Evolutionary conservation across 1,139 yeast species (phyloP).

Genomic region (Pneumocystis sp.): DNA sequence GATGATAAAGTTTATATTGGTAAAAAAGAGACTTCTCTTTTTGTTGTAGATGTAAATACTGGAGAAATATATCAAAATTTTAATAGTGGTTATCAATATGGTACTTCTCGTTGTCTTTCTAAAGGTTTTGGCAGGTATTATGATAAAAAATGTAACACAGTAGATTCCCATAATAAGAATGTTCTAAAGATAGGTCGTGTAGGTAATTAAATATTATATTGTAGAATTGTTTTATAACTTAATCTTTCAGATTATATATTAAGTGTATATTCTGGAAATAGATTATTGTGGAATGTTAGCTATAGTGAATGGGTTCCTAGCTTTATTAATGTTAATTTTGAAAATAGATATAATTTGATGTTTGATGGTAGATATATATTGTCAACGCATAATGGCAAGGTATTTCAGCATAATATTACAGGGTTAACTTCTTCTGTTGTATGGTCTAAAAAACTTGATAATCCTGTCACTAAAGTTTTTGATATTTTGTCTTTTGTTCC

Average conservation of each 20-base stretch:
- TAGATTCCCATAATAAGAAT: not conserved
- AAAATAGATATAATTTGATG: conserved; percentile 25
- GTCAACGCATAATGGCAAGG: conserved; percentile 57
- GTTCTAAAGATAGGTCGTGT: not conserved
- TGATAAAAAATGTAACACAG: conserved; percentile 12
- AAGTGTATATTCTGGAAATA: conserved; percentile 50
- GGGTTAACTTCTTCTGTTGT: conserved; percentile 34
- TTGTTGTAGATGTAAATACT: conserved; percentile 54
- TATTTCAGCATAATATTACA: conserved; percentile 22
- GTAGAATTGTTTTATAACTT: conserved; percentile 36
- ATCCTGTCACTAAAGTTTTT: conserved; percentile 56
- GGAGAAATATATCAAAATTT: conserved; percentile 65
- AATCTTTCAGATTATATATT: conserved; percentile 34
- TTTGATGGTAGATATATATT: conserved; percentile 64
- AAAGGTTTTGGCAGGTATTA: conserved; percentile 23
- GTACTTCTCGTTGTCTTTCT: conserved; percentile 2
- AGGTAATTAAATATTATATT: not conserved
- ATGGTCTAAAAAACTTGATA: conserved; percentile 55
- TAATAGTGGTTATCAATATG: conserved; percentile 31
- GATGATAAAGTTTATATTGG: conserved; percentile 90
- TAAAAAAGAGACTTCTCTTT: conserved; percentile 57
- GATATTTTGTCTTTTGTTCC: conserved; percentile 37
- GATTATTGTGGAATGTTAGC: conserved; percentile 69
- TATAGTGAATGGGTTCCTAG: conserved; percentile 91
- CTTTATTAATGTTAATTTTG: conserved; percentile 61